Evolutionary conservation across 2,329 filamentous ascomycete species (phyloP).

Genomic region (Pseudocercospora macadamiae): DNA sequence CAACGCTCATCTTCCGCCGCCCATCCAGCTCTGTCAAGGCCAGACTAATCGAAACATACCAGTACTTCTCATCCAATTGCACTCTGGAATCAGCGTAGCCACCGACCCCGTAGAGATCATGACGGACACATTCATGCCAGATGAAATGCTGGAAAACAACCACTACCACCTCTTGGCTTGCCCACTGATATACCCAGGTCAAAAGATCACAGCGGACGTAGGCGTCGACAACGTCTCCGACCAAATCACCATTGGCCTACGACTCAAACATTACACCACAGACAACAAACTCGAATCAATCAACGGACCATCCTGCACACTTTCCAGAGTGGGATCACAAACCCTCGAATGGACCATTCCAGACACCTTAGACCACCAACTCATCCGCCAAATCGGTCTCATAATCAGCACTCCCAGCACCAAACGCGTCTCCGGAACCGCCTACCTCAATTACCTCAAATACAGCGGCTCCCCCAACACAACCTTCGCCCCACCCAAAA

Average conservation of each 20-base stretch:
- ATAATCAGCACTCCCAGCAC: not conserved
- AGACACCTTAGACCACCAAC: not conserved
- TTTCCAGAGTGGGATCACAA: not conserved
- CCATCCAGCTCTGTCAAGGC: not conserved
- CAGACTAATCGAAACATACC: not conserved
- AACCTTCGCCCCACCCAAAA: not conserved
- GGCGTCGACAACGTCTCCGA: not conserved
- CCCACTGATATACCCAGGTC: not conserved
- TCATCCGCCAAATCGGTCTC: not conserved
- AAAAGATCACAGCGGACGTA: not conserved
- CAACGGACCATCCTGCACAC: not conserved
- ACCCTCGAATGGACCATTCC: not conserved
- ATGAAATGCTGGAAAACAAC: not conserved
- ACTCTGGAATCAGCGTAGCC: not conserved
- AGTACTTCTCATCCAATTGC: not conserved
- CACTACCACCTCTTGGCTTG: not conserved
- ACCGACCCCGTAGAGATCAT: not conserved
- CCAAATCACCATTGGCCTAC: not conserved
- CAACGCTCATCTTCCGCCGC: not conserved
- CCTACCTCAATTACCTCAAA: not conserved
- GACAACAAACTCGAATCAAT: not conserved
- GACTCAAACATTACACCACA: not conserved
- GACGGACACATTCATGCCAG: slow-evolving; percentile 6
- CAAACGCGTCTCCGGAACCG: not conserved
- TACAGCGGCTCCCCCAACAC: not conserved